Conservation (phyloP, 2,329 filamentous ascomycete species). For the Shiraia bambusicola region DNA sequence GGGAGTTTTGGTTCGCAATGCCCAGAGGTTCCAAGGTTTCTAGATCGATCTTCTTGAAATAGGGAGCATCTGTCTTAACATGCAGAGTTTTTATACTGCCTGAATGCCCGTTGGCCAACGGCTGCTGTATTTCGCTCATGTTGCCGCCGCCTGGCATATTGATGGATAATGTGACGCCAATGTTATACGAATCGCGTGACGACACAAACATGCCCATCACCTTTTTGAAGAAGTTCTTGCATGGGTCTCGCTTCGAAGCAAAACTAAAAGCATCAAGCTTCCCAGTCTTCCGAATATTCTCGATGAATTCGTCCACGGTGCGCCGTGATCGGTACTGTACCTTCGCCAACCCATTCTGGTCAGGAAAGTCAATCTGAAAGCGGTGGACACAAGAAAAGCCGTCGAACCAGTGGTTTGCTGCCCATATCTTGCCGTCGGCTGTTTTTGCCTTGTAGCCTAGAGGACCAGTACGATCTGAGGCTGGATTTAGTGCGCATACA, state of each 20-base stretch:
- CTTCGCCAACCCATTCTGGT: constrained; percentile 35
- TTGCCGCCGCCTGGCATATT: constrained; percentile 59
- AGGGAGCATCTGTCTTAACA: constrained; percentile 60
- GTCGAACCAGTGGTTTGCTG: constrained; percentile 78
- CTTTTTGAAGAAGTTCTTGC: constrained; percentile 71
- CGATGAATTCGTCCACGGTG: constrained; percentile 64
- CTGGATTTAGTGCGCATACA: neutral
- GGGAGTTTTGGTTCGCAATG: constrained; percentile 57
- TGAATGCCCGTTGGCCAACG: constrained; percentile 28
- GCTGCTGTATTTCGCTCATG: constrained; percentile 6
- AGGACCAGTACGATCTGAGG: constrained; percentile 59
- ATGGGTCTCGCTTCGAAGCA: constrained; percentile 71
- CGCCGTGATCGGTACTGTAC: constrained; percentile 73
- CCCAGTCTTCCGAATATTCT: constrained; percentile 62
- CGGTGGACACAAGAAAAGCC: constrained; percentile 70
- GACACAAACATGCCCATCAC: constrained; percentile 62
- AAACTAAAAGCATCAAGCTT: constrained; percentile 62
- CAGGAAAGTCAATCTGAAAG: constrained; percentile 63
- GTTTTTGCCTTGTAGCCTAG: constrained; percentile 66
- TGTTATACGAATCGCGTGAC: constrained; percentile 51
- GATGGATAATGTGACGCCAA: constrained; percentile 65
- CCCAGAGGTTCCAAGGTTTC: constrained; percentile 72
- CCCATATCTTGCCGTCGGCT: constrained; percentile 58
- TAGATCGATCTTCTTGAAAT: constrained; percentile 65
- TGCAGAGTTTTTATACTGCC: constrained; percentile 54